Conservation (phyloP, 192 early-diverging fungal species). For the Thamnidium elegans region DNA sequence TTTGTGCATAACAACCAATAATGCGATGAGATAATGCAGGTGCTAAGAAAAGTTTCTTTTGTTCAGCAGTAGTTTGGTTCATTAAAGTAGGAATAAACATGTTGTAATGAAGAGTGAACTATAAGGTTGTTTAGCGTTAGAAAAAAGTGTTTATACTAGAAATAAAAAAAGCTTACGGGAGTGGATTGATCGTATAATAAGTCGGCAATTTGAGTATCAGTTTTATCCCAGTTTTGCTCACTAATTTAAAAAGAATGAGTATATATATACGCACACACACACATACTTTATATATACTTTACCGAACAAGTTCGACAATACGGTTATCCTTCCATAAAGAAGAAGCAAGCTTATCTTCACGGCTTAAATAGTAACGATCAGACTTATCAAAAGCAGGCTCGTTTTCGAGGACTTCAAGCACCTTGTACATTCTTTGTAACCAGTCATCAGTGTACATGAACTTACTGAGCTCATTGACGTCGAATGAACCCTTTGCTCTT, state of each 20-base stretch:
- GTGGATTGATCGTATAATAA: slow-evolving; percentile 59
- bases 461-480: slow-evolving; percentile 58
- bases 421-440: slow-evolving; percentile 52
- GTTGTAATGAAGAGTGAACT: slow-evolving; percentile 67
- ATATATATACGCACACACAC: background rate
- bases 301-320: slow-evolving; percentile 59
- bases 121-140: too few species aligned
- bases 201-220: slow-evolving; percentile 48
- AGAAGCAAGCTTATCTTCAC: slow-evolving; percentile 62
- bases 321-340: slow-evolving; percentile 60
- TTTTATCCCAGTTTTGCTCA: slow-evolving; percentile 54
- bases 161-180: slow-evolving; percentile 35
- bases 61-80: slow-evolving; percentile 73
- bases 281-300: slow-evolving; percentile 18
- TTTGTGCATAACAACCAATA: slow-evolving; percentile 86
- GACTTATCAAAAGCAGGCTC: slow-evolving; percentile 75
- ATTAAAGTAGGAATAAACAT: slow-evolving; percentile 86
- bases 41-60: slow-evolving; percentile 72
- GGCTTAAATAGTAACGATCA: slow-evolving; percentile 67
- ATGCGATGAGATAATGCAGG: slow-evolving; percentile 72
- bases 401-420: slow-evolving; percentile 57
- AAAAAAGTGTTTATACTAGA: background rate
- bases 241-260: slow-evolving; percentile 24
- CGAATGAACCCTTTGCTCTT: slow-evolving; percentile 65
- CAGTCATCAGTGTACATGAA: slow-evolving; percentile 68